phyloP scores from a whole-genome alignment of 208 protist genomes.

The Leishmania aethiopica region DNA sequence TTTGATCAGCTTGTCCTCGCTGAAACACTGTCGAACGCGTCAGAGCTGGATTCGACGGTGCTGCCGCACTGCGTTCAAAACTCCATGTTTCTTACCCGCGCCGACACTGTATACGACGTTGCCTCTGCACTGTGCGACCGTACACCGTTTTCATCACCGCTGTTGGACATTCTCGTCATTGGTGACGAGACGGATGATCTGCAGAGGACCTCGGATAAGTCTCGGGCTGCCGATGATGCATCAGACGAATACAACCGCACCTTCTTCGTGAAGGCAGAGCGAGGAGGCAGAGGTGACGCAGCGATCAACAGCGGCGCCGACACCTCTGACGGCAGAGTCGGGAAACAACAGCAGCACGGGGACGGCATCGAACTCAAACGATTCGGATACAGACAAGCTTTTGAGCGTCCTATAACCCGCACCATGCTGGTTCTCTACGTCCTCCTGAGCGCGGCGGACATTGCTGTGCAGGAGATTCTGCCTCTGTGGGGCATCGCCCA shows the following conservation, averaged over 20 bases:
- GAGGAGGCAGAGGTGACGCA: neutral
- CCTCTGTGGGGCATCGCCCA: conserved; percentile 64
- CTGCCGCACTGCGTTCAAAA: conserved; percentile 4
- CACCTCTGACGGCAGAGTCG: too few relatives aligned
- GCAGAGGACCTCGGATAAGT: neutral
- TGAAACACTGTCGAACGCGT: conserved; percentile 6
- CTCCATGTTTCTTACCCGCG: neutral
- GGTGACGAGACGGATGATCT: too few relatives aligned
- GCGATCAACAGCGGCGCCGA: neutral
- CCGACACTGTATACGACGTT: neutral
- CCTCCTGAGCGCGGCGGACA: conserved; percentile 47
- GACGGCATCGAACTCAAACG: neutral
- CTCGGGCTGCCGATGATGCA: too few relatives aligned
- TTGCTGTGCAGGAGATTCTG: conserved; percentile 43
- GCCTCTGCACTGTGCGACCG: too few relatives aligned
- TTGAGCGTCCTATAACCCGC: conserved; percentile 36
- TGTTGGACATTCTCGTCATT: too few relatives aligned
- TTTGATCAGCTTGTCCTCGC: conserved; percentile 15
- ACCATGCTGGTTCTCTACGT: conserved; percentile 61
- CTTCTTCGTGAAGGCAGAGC: conserved; percentile 1
- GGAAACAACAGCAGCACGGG: neutral
- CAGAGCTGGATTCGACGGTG: neutral
- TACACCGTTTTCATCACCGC: neutral
- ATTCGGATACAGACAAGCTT: conserved; percentile 63
- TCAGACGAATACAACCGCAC: neutral